These are phyloP conservation scores for Trichothecium roseum DNA, from an alignment of 2,329 filamentous ascomycete genomes.

Conservation along the genomic window DNA sequence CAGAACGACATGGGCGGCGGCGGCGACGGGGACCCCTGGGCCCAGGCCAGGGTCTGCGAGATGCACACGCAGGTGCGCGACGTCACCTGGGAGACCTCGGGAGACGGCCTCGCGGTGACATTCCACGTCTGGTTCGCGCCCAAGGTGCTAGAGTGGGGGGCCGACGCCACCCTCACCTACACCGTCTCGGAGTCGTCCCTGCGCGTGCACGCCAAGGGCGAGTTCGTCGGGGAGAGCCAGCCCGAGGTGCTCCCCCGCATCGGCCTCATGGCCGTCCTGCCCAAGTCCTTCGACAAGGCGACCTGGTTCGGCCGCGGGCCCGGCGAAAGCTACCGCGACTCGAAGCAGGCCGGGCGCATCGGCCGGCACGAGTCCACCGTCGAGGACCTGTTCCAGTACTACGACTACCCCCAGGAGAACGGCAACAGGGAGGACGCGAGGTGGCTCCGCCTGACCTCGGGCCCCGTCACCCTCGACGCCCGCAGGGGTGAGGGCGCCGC, in stretches of 20 bases:
- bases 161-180: slow-evolving; percentile 1
- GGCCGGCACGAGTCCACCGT: slow-evolving; percentile 24
- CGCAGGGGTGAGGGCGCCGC: slow-evolving; percentile 3
- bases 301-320: slow-evolving; percentile 43
- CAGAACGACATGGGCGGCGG: slow-evolving; percentile 7
- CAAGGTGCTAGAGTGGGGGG: slow-evolving; percentile 2
- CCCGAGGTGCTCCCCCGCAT: slow-evolving; percentile 28
- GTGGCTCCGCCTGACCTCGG: slow-evolving; percentile 23
- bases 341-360: slow-evolving; percentile 31
- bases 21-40: slow-evolving; percentile 6
- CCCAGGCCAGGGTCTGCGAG: background rate
- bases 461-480: slow-evolving; percentile 7
- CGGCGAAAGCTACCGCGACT: slow-evolving; percentile 40
- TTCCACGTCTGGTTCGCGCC: slow-evolving; percentile 2
- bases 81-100: slow-evolving; percentile 1
- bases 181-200: background rate
- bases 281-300: slow-evolving; percentile 9
- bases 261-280: slow-evolving; percentile 32
- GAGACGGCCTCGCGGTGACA: background rate
- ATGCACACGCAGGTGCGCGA: slow-evolving; percentile 2
- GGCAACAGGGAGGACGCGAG: slow-evolving; percentile 38
- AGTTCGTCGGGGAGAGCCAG: slow-evolving; percentile 1
- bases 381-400: slow-evolving; percentile 31
- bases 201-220: background rate
- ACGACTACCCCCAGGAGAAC: slow-evolving; percentile 44